Evolutionary conservation across 164 flowering plant species (phyloP).

Genomic region (Berberis thunbergii): DNA sequence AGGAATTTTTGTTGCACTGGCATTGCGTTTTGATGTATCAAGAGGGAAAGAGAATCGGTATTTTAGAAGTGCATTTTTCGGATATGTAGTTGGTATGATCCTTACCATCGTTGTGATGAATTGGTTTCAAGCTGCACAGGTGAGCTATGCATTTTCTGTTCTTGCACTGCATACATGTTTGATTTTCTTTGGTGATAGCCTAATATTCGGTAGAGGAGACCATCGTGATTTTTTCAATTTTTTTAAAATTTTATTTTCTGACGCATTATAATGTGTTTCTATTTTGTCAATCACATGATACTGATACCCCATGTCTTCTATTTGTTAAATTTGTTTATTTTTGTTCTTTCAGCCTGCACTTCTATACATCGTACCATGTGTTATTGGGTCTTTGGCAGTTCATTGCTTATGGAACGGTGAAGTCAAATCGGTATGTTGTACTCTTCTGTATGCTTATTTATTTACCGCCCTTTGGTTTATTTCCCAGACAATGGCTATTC

Average conservation of each 20-base stretch:
- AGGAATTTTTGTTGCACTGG: conserved; percentile 98
- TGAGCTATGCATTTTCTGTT: conserved; percentile 10
- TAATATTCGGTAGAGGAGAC: no score
- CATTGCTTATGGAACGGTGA: conserved; percentile 93
- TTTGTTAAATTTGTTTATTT: conserved; percentile 2
- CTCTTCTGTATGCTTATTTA: not conserved
- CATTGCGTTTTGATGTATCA: conserved; percentile 92
- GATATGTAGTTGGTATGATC: conserved; percentile 64
- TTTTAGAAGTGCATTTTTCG: conserved; percentile 87
- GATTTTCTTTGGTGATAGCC: not conserved
- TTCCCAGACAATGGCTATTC: not conserved
- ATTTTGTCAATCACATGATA: no score
- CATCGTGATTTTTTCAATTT: not conserved
- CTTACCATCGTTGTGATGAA: conserved; percentile 94
- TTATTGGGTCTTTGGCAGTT: conserved; percentile 75
- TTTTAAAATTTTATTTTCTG: not conserved
- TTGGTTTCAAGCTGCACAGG: conserved; percentile 99
- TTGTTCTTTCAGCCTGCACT: conserved; percentile 76
- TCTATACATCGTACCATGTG: conserved; percentile 87
- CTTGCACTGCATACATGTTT: not conserved
- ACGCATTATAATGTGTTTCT: no score
- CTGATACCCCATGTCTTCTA: no score
- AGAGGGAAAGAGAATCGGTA: conserved; percentile 78
- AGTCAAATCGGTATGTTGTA: conserved; percentile 66
- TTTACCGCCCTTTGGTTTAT: not conserved